Evolutionary conservation across 371 early-diverging fungal genomes (phyloP).

Genomic region (Polyrhizophydium stewartii): DNA sequence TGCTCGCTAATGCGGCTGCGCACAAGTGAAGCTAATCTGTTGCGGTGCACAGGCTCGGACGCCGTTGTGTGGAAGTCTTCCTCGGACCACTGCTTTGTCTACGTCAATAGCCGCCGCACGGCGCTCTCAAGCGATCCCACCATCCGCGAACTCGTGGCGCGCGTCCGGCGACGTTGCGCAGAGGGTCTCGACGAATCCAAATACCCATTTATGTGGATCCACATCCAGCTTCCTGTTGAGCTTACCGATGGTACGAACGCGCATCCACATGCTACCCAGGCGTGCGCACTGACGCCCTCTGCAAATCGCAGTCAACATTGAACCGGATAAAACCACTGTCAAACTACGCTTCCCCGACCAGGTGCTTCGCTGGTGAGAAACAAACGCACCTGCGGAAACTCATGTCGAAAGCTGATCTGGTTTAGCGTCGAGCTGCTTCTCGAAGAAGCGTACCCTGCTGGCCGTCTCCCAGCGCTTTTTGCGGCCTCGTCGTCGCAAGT

Average conservation of each 20-base stretch:
- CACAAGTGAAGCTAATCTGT: no score
- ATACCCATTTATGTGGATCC: constrained; percentile 7
- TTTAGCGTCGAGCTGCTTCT: no score
- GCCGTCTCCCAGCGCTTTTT: no score
- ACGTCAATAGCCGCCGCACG: not conserved
- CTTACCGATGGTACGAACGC: constrained; percentile 4
- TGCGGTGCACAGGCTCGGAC: not conserved
- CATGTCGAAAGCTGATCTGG: no score
- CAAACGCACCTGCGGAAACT: no score
- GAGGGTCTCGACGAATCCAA: constrained; percentile 1
- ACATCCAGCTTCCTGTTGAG: constrained; percentile 4
- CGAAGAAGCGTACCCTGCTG: no score
- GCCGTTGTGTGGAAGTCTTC: not conserved
- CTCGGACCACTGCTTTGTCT: not conserved
- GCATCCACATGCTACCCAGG: no score
- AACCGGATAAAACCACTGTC: constrained; percentile 12
- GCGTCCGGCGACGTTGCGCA: not conserved
- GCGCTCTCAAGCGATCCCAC: not conserved
- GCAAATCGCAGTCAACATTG: constrained; percentile 8
- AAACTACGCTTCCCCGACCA: not conserved
- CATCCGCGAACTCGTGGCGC: not conserved
- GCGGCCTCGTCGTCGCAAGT: no score
- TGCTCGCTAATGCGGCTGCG: no score
- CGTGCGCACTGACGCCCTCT: no score
- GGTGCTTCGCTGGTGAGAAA: constrained; percentile 1